Percentiles rank a stretch among this genome's conserved stretches.
Evolutionary conservation across 257 asterid species (phyloP).

Genomic region (Solanum chmielewskii): DNA sequence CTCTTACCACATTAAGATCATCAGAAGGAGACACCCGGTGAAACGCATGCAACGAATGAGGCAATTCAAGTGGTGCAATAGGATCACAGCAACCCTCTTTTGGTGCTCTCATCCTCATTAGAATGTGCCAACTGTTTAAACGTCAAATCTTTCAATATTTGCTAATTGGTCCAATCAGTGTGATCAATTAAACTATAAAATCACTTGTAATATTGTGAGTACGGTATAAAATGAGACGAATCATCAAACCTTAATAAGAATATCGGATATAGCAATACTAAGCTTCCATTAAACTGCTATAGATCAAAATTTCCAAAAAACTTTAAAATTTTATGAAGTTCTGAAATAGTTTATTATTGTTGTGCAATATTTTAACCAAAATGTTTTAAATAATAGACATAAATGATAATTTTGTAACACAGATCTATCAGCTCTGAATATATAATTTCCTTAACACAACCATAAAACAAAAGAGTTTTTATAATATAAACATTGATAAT

Average conservation of each 20-base stretch:
- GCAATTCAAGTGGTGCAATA: constrained; percentile 75
- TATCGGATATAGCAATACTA: neutral
- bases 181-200: neutral
- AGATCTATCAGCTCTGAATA: neutral
- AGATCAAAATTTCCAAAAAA: neutral
- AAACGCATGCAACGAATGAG: constrained; percentile 79
- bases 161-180: neutral
- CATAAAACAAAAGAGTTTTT: neutral
- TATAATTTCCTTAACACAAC: neutral
- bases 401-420: neutral
- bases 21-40: constrained; percentile 49
- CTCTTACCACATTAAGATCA: constrained; percentile 51
- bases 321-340: neutral
- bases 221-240: neutral
- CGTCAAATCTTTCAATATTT: neutral
- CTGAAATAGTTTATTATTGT: neutral
- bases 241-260: neutral
- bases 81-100: constrained; percentile 64
- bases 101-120: constrained; percentile 70
- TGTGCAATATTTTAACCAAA: neutral
- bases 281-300: neutral
- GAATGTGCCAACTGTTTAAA: constrained; percentile 72
- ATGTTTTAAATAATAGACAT: neutral
- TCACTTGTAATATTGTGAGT: neutral
- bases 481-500: neutral